These are phyloP conservation scores for Tricholomella constricta DNA, from an alignment of 768 basidiomycete genomes.

Conservation along the genomic window DNA sequence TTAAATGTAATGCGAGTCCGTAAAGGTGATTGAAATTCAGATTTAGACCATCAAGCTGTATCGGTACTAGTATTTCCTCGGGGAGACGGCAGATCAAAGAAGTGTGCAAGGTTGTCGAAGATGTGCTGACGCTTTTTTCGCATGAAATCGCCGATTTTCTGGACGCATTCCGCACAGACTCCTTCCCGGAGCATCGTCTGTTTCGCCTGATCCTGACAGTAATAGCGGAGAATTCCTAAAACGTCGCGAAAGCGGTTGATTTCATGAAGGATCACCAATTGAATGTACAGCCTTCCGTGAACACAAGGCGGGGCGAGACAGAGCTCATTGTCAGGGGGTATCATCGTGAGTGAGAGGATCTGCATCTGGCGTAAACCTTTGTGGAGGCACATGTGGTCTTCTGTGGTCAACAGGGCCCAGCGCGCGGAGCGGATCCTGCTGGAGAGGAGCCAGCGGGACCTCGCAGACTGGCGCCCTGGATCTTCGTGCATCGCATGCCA, in stretches of 20 bases:
- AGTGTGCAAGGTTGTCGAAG: not conserved
- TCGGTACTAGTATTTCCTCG: too few relatives aligned
- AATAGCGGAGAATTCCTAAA: not conserved
- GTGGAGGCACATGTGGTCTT: conserved; percentile 12
- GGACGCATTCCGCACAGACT: not conserved
- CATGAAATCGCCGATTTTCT: not conserved
- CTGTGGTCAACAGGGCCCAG: not conserved
- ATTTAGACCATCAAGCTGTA: not conserved
- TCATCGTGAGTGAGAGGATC: not conserved
- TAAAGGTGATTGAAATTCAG: not conserved
- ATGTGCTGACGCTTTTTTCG: not conserved
- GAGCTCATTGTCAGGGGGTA: not conserved
- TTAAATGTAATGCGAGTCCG: not conserved
- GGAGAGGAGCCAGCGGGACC: conserved; percentile 2
- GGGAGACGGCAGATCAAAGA: not conserved
- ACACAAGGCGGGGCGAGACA: not conserved
- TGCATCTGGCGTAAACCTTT: conserved; percentile 4
- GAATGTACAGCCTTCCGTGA: conserved; percentile 1
- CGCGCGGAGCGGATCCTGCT: conserved; percentile 7
- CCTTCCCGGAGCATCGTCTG: conserved; percentile 3
- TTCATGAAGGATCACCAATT: not conserved
- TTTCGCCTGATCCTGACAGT: not conserved
- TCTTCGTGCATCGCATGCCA: not conserved
- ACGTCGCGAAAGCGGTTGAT: conserved; percentile 2
- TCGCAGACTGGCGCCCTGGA: not conserved